phyloP scores from a whole-genome alignment of 805 yeast species.

The Starmerella davenportii region DNA sequence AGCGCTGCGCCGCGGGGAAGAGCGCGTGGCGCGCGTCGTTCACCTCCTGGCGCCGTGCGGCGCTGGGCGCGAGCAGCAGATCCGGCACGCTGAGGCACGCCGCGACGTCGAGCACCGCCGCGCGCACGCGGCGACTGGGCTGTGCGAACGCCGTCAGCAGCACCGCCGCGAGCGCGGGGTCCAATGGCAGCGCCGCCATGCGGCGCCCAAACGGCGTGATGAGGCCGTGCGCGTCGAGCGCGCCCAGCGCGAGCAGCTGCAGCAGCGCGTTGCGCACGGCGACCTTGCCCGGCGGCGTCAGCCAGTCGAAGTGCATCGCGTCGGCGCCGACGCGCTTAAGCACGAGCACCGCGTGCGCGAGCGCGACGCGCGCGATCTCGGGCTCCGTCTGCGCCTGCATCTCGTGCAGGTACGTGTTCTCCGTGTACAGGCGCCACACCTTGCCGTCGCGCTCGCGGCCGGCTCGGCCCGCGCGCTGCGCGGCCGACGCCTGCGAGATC shows the following conservation, averaged over 20 bases:
- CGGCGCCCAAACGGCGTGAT: slow-evolving; percentile 66
- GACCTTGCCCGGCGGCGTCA: slow-evolving; percentile 72
- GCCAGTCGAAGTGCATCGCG: slow-evolving; percentile 83
- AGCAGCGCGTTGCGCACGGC: slow-evolving; percentile 59
- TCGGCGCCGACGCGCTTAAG: slow-evolving; percentile 67
- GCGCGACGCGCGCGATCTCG: slow-evolving; percentile 74
- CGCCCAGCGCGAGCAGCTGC: slow-evolving; percentile 60
- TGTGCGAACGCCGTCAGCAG: slow-evolving; percentile 46
- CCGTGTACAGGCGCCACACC: slow-evolving; percentile 69
- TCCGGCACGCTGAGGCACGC: slow-evolving; percentile 89
- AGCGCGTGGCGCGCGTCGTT: slow-evolving; percentile 53
- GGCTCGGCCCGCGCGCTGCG: slow-evolving; percentile 96
- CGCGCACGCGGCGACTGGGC: slow-evolving; percentile 26
- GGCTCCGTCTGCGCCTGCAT: slow-evolving; percentile 76
- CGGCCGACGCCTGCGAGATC: slow-evolving; percentile 82
- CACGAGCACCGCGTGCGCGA: slow-evolving; percentile 67
- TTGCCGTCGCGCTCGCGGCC: slow-evolving; percentile 94
- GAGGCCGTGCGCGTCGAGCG: slow-evolving; percentile 56
- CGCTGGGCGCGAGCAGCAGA: slow-evolving; percentile 57
- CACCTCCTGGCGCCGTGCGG: slow-evolving; percentile 68
- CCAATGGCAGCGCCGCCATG: slow-evolving; percentile 77
- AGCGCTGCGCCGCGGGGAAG: slow-evolving; percentile 49
- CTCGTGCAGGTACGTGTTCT: slow-evolving; percentile 36
- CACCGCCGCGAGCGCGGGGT: slow-evolving; percentile 84
- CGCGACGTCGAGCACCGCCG: slow-evolving; percentile 67